A percentile compares a stretch with the other conserved stretches of the same genome.
Conservation (phyloP, 768 basidiomycete genomes). For the Termitomyces sp. region DNA sequence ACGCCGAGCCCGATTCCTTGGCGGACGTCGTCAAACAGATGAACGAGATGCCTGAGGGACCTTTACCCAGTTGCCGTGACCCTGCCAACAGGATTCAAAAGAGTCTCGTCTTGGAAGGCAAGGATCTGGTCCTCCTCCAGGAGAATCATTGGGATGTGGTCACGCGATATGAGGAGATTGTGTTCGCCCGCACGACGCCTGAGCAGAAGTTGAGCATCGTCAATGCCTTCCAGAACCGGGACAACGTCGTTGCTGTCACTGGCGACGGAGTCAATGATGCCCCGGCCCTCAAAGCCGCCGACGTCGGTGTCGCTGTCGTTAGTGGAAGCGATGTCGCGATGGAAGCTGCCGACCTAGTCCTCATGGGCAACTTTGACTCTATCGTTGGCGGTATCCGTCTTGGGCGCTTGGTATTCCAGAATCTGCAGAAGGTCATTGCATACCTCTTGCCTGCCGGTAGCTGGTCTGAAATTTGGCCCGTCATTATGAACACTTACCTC, state of each 20-base stretch:
- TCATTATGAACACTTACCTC: constrained; percentile 50
- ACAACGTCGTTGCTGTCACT: constrained; percentile 45
- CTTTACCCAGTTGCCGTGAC: constrained; percentile 1
- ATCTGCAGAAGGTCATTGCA: constrained; percentile 46
- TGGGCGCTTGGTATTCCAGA: constrained; percentile 56
- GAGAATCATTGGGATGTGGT: constrained; percentile 35
- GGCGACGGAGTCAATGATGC: constrained; percentile 60
- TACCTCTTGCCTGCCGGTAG: constrained; percentile 47
- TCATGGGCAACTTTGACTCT: constrained; percentile 41
- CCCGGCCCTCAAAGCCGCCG: constrained; percentile 44
- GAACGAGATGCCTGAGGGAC: constrained; percentile 7
- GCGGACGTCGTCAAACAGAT: constrained; percentile 4
- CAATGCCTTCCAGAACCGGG: constrained; percentile 42
- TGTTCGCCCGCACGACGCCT: constrained; percentile 51
- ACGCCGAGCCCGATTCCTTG: constrained; percentile 17
- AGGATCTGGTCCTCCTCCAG: constrained; percentile 31
- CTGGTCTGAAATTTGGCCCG: constrained; percentile 54
- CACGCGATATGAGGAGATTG: constrained; percentile 35
- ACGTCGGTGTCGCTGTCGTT: constrained; percentile 55
- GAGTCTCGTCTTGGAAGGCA: constrained; percentile 37
- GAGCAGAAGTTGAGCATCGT: constrained; percentile 58
- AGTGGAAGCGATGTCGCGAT: constrained; percentile 41
- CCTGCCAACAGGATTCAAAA: constrained; percentile 30
- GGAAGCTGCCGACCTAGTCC: constrained; percentile 42
- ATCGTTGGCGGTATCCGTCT: constrained; percentile 55